phyloP scores from a whole-genome alignment of 768 basidiomycete genomes.

The Tulasnella sp. region DNA sequence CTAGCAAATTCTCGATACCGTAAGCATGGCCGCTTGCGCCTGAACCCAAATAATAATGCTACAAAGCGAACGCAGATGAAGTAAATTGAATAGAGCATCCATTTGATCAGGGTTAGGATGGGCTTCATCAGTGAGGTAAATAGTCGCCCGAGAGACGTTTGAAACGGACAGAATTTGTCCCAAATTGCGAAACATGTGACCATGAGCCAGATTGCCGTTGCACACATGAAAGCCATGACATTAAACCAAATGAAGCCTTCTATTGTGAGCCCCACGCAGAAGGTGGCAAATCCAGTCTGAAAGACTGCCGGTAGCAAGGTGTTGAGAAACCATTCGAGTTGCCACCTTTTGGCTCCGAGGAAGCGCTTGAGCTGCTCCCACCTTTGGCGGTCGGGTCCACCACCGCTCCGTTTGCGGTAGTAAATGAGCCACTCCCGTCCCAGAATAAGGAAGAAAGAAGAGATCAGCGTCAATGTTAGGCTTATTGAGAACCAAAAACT shows the following conservation, averaged over 20 bases:
- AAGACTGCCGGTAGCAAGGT: neutral
- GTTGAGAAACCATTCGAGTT: neutral
- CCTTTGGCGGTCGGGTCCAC: neutral
- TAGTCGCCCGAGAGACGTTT: neutral
- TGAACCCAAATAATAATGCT: too few species aligned
- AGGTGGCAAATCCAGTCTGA: neutral
- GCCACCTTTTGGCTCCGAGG: neutral
- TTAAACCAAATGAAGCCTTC: too few species aligned
- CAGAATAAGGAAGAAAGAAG: neutral
- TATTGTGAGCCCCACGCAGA: neutral
- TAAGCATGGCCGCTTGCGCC: too few species aligned
- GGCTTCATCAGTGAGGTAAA: too few species aligned
- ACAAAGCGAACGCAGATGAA: too few species aligned
- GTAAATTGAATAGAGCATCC: too few species aligned
- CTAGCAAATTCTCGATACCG: neutral
- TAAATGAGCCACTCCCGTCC: neutral
- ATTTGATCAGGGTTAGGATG: too few species aligned
- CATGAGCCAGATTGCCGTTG: neutral
- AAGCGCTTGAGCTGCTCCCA: neutral
- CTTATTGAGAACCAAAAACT: neutral
- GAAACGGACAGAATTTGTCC: neutral
- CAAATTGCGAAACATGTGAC: neutral
- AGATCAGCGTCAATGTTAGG: neutral
- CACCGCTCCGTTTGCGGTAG: neutral
- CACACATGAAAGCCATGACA: neutral